phyloP scores from a whole-genome alignment of 306 rosid genomes.

The Corylus avellana region DNA sequence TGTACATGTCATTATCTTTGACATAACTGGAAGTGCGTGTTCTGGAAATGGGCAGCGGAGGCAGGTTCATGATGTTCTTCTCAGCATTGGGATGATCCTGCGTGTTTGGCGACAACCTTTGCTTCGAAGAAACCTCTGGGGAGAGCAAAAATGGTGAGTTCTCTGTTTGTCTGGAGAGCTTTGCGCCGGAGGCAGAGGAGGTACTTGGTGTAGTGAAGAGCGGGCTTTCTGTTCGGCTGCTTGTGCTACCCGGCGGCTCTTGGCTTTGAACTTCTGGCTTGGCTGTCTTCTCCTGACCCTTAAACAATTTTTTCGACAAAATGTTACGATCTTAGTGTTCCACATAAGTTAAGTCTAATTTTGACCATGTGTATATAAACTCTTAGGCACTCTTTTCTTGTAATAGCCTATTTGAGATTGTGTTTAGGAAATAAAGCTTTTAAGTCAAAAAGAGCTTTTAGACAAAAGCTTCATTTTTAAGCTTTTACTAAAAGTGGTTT shows the following conservation, averaged over 20 bases:
- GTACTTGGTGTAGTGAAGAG: slow-evolving; percentile 34
- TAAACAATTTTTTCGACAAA: slow-evolving; percentile 16
- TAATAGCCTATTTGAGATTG: no score
- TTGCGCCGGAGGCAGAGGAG: slow-evolving; percentile 56
- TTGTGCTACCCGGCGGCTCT: slow-evolving; percentile 37
- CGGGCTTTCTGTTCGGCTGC: slow-evolving; percentile 11
- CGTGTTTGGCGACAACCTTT: slow-evolving; percentile 27
- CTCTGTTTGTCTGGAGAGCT: slow-evolving; percentile 43
- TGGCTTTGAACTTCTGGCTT: slow-evolving; percentile 37
- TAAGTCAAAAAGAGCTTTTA: no score
- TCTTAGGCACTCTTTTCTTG: no score
- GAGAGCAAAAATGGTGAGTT: slow-evolving; percentile 43
- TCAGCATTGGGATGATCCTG: slow-evolving; percentile 27
- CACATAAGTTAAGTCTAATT: no score
- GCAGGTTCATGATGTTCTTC: slow-evolving; percentile 38
- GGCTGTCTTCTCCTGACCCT: slow-evolving; percentile 37
- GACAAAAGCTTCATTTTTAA: no score
- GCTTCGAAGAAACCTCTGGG: slow-evolving; percentile 31
- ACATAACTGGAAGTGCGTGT: slow-evolving; percentile 24
- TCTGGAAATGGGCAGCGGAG: slow-evolving; percentile 56
- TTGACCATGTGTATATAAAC: no score
- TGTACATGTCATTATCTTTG: slow-evolving; percentile 37
- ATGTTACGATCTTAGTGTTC: no score
- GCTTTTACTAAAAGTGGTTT: no score
- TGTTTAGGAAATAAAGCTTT: no score